Conservation (phyloP, 805 yeast species). For the Lipomyces anomalus region DNA sequence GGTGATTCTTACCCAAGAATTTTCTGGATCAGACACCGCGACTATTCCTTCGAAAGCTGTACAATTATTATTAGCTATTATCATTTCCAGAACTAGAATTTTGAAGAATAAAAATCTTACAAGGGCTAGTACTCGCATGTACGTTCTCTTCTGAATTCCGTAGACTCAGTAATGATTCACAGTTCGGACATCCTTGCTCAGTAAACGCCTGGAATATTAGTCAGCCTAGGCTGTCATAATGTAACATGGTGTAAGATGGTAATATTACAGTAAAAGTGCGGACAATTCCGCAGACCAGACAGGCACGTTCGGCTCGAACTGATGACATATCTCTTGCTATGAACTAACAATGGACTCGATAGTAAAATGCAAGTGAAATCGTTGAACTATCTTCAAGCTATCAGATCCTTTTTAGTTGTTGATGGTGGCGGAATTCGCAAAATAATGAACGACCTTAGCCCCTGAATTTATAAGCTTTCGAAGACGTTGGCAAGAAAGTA, state of each 20-base stretch:
- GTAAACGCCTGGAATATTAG: conserved; percentile 48
- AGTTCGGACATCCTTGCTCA: conserved; percentile 90
- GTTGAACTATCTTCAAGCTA: too few species aligned
- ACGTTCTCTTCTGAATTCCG: conserved; percentile 76
- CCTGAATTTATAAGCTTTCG: too few species aligned
- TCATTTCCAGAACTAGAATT: too few species aligned
- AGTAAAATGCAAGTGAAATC: too few species aligned
- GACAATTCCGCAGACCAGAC: conserved; percentile 93
- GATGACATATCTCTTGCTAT: too few species aligned
- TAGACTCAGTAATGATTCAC: conserved; percentile 79
- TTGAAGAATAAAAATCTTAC: conserved; percentile 24
- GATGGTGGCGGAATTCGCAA: too few species aligned
- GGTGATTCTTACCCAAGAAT: conserved; percentile 87
- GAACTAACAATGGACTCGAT: too few species aligned
- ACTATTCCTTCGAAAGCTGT: conserved; percentile 84
- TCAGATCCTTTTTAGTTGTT: too few species aligned
- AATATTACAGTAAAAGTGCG: conserved; percentile 58
- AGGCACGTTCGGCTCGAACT: conserved; percentile 88
- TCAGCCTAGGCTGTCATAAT: not conserved
- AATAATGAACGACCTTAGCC: too few species aligned
- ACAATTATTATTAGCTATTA: too few species aligned
- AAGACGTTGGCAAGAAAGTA: too few species aligned
- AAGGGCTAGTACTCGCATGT: conserved; percentile 90
- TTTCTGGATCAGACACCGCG: conserved; percentile 77
- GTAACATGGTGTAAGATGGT: not conserved